Conservation (phyloP, 352 stramenopile species). For the Globisporangium heterothallicum region DNA sequence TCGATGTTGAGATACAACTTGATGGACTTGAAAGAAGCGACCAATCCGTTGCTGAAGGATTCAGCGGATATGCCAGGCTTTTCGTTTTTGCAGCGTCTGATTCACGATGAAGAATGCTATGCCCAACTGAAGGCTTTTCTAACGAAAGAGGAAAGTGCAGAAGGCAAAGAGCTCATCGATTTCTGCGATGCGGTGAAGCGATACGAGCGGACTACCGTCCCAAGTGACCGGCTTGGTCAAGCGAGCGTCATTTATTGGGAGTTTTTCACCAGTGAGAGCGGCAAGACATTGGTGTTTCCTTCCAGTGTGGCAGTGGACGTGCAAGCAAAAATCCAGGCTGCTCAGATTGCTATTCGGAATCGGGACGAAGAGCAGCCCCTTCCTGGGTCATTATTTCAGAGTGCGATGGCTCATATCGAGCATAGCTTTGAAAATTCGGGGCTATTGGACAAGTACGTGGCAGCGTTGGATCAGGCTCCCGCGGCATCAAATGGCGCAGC, state of each 20-base stretch:
- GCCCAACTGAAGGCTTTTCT: constrained; percentile 74
- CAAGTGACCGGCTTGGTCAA: constrained; percentile 68
- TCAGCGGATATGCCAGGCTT: constrained; percentile 61
- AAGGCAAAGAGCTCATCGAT: constrained; percentile 66
- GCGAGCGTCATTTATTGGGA: constrained; percentile 83
- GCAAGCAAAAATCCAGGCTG: constrained; percentile 61
- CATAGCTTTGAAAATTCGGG: constrained; percentile 59
- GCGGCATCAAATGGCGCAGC: constrained; percentile 6
- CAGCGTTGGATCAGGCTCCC: constrained; percentile 46
- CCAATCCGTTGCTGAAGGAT: constrained; percentile 57
- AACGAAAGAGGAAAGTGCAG: constrained; percentile 43
- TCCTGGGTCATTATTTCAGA: constrained; percentile 59
- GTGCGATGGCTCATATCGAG: constrained; percentile 64
- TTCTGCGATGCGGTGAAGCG: constrained; percentile 84
- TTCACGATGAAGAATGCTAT: constrained; percentile 88
- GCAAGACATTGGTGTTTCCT: constrained; percentile 57
- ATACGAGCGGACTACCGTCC: constrained; percentile 63
- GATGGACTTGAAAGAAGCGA: constrained; percentile 43
- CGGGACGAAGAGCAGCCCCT: constrained; percentile 17
- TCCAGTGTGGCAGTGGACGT: constrained; percentile 39
- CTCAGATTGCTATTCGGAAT: constrained; percentile 31
- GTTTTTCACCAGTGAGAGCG: constrained; percentile 62
- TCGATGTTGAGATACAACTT: constrained; percentile 69
- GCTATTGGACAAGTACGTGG: constrained; percentile 76
- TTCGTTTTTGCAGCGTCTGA: constrained; percentile 82